Evolutionary conservation across 2,329 filamentous ascomycete genomes (phyloP).

Genomic region (Phyllosticta paracitricarpa): DNA sequence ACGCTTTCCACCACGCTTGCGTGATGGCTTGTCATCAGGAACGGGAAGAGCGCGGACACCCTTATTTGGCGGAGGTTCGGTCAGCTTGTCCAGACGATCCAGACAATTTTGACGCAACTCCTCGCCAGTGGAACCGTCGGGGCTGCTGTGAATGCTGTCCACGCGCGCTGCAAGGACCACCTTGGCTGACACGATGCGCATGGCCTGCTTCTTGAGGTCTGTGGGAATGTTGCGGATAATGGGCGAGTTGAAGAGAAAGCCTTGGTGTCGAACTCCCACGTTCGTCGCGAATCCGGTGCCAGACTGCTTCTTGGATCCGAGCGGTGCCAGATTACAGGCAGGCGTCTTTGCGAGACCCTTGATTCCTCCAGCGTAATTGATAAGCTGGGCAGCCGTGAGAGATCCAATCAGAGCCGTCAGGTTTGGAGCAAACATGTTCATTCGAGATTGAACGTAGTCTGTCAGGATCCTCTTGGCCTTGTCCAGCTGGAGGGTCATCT

Average conservation of each 20-base stretch:
- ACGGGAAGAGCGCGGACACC: constrained; percentile 77
- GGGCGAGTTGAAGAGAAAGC: constrained; percentile 84
- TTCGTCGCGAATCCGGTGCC: constrained; percentile 84
- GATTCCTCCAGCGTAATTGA: constrained; percentile 85
- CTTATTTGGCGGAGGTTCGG: constrained; percentile 82
- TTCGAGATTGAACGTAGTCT: constrained; percentile 91
- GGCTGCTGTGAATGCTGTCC: constrained; percentile 72
- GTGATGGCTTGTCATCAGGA: constrained; percentile 87
- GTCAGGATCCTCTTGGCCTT: constrained; percentile 77
- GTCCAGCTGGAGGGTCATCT: constrained; percentile 81
- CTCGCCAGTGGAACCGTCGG: constrained; percentile 74
- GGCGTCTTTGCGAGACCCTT: constrained; percentile 85
- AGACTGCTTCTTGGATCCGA: constrained; percentile 80
- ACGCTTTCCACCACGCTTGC: constrained; percentile 82
- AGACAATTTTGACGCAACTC: constrained; percentile 74
- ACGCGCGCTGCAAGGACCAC: constrained; percentile 87
- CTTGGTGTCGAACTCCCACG: constrained; percentile 80
- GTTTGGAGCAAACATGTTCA: constrained; percentile 94
- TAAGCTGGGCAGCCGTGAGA: constrained; percentile 87
- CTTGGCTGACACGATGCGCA: constrained; percentile 90
- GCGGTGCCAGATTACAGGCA: constrained; percentile 81
- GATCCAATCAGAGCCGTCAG: constrained; percentile 84
- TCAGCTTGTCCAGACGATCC: constrained; percentile 82
- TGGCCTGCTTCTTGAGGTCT: constrained; percentile 84
- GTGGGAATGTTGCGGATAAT: constrained; percentile 76